A percentile compares a stretch with the other conserved stretches of the same genome.
These are phyloP conservation scores for Tricholomella constricta DNA, from an alignment of 768 basidiomycete species.

Conservation along the genomic window DNA sequence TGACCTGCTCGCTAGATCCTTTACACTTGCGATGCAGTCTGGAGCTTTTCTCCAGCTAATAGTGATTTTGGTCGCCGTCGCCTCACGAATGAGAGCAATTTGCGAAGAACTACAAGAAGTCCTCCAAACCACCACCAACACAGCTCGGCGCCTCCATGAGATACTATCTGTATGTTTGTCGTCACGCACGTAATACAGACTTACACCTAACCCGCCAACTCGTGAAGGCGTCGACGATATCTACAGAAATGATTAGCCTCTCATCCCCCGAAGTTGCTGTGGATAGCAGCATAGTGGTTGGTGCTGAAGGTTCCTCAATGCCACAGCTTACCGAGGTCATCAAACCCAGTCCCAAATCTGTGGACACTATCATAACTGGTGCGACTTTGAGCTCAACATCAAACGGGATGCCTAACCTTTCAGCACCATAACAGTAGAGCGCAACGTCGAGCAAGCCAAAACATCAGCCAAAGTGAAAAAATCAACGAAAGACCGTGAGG, in stretches of 20 bases:
- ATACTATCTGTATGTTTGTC: constrained; percentile 33
- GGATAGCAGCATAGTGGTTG: neutral
- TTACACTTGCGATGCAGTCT: constrained; percentile 64
- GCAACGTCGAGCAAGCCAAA: neutral
- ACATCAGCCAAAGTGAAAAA: neutral
- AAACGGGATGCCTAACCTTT: neutral
- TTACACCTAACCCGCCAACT: neutral
- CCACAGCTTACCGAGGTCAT: neutral
- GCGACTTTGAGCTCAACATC: neutral
- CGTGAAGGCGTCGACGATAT: neutral
- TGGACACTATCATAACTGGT: too few relatives aligned
- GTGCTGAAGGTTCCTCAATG: neutral
- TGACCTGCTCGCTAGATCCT: constrained; percentile 44
- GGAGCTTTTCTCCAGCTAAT: constrained; percentile 74
- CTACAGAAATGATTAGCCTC: neutral
- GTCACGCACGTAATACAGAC: neutral
- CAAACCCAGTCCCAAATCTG: too few relatives aligned
- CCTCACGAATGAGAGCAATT: constrained; percentile 55
- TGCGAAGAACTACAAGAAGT: constrained; percentile 44
- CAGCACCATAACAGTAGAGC: constrained; percentile 9
- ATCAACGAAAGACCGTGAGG: neutral
- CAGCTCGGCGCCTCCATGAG: constrained; percentile 28
- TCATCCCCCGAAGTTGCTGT: neutral
- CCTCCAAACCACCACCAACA: constrained; percentile 29
- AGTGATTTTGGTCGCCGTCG: constrained; percentile 61